A percentile compares a stretch with the other conserved stretches of the same genome.
Evolutionary conservation across 75 land plant species (phyloP).

Genomic region (Pinus taeda): DNA sequence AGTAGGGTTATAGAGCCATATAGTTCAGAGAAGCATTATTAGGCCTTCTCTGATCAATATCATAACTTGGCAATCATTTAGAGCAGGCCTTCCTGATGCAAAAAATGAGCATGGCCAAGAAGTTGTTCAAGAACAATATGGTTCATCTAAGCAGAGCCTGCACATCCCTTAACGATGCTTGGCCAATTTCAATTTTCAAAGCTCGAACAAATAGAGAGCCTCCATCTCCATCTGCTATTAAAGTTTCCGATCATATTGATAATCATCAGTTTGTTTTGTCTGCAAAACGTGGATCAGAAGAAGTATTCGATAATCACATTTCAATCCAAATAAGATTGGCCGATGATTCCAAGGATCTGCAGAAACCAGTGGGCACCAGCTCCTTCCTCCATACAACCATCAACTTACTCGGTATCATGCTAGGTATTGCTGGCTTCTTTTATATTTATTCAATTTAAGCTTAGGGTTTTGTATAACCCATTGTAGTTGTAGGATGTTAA

Average conservation of each 20-base stretch:
- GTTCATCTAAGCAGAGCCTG: neutral
- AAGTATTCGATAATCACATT: neutral
- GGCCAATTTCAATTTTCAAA: neutral
- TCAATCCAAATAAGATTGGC: slow-evolving; percentile 1
- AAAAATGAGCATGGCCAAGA: slow-evolving; percentile 3
- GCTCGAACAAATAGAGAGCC: neutral
- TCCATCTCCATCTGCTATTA: neutral
- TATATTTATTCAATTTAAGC: neutral
- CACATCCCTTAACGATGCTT: neutral
- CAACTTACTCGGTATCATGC: slow-evolving; percentile 64
- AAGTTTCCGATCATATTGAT: neutral
- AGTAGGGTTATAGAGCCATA: too few relatives aligned
- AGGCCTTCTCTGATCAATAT: too few relatives aligned
- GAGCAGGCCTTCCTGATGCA: too few relatives aligned
- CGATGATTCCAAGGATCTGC: slow-evolving; percentile 7
- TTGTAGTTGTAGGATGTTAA: too few relatives aligned
- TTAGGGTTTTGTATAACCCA: too few relatives aligned
- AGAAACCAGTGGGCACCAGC: slow-evolving; percentile 22
- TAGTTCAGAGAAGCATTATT: too few relatives aligned
- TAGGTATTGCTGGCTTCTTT: slow-evolving; percentile 24
- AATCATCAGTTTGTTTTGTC: neutral
- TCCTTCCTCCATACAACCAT: slow-evolving; percentile 41
- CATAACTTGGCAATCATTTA: too few relatives aligned
- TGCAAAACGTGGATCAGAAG: neutral
- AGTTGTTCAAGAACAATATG: neutral